Evolutionary conservation across 78 protist species (phyloP).

Genomic region (Dictyostelium brefeldianum): DNA sequence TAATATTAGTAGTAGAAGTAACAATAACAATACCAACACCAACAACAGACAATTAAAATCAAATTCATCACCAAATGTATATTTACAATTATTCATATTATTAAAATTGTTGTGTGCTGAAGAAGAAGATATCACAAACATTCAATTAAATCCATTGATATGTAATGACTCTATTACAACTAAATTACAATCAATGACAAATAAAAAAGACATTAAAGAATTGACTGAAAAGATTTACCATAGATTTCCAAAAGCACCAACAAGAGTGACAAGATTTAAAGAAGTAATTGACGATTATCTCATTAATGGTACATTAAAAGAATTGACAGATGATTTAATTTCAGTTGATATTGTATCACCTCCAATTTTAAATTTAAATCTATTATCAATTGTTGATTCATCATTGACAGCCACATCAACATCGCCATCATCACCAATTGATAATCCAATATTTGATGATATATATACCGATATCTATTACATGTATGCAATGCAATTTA

Average conservation of each 20-base stretch:
- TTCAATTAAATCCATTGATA: slow-evolving; percentile 28
- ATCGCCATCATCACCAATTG: not conserved
- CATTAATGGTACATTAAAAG: not conserved
- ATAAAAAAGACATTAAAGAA: slow-evolving; percentile 50
- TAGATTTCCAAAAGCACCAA: slow-evolving; percentile 49
- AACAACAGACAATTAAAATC: not conserved
- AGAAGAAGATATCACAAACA: slow-evolving; percentile 42
- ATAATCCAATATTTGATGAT: slow-evolving; percentile 62
- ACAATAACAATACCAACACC: not conserved
- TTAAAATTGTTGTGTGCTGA: slow-evolving; percentile 34
- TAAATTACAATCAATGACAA: not conserved
- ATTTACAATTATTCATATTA: slow-evolving; percentile 39
- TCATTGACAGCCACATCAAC: not conserved
- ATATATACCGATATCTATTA: slow-evolving; percentile 69
- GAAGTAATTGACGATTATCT: slow-evolving; percentile 9
- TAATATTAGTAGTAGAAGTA: not conserved
- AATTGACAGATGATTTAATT: not conserved
- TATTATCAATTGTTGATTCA: not conserved
- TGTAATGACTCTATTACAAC: not conserved
- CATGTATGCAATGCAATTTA: slow-evolving; percentile 32
- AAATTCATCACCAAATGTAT: not conserved
- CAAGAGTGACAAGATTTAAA: slow-evolving; percentile 34
- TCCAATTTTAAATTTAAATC: not conserved
- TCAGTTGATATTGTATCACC: slow-evolving; percentile 5
- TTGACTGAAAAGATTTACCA: slow-evolving; percentile 30